These are phyloP conservation scores for Suillus subluteus DNA, from an alignment of 768 basidiomycete species.

Conservation along the genomic window DNA sequence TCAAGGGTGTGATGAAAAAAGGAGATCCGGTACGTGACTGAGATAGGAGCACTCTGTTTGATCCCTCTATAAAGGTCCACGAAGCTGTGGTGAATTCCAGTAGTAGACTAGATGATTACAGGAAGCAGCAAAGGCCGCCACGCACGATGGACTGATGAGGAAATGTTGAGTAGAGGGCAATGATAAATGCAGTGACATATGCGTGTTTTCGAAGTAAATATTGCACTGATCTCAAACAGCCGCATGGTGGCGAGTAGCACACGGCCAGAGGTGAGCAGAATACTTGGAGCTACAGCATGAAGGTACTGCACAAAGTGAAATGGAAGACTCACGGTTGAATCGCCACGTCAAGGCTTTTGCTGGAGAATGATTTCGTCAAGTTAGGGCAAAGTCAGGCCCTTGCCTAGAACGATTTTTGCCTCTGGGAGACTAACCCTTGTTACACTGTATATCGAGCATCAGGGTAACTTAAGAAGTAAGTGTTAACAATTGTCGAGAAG, in stretches of 20 bases:
- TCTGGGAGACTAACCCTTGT: no score
- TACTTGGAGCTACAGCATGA: not conserved
- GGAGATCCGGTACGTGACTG: not conserved
- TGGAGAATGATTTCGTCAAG: no score
- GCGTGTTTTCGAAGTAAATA: not conserved
- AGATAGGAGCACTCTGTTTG: not conserved
- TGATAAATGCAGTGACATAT: not conserved
- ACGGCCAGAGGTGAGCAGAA: not conserved
- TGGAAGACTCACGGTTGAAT: not conserved
- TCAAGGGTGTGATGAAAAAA: not conserved
- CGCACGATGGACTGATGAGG: not conserved
- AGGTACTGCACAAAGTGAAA: not conserved
- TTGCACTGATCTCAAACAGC: not conserved
- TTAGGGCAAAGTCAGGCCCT: no score
- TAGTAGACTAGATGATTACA: not conserved
- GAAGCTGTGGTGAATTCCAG: not conserved
- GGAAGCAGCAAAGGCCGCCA: not conserved
- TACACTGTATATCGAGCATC: no score
- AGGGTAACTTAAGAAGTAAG: no score
- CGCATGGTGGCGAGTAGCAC: not conserved
- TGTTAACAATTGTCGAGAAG: not conserved
- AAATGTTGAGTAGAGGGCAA: not conserved
- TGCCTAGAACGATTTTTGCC: no score
- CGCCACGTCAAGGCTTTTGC: not conserved
- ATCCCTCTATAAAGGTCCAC: not conserved